These are phyloP conservation scores for Eimeria nieschulzi DNA, from an alignment of 169 alveolate genomes.

Conservation along the genomic window DNA sequence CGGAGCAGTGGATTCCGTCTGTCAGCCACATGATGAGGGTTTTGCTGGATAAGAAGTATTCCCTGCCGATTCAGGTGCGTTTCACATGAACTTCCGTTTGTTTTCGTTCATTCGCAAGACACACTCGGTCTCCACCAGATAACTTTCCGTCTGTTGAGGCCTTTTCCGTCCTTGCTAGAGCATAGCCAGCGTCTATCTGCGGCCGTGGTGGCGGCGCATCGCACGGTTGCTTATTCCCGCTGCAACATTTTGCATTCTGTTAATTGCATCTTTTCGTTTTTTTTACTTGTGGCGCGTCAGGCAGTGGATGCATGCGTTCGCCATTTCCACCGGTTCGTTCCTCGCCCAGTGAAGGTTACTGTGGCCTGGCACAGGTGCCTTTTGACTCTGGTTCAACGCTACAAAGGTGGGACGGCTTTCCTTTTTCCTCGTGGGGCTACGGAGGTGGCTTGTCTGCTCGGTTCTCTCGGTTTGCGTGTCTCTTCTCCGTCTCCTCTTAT, in stretches of 20 bases:
- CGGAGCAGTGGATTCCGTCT: slow-evolving; percentile 71
- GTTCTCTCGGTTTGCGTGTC: neutral
- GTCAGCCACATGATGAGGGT: slow-evolving; percentile 86
- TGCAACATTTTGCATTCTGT: neutral
- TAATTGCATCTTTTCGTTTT: neutral
- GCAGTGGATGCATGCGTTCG: slow-evolving; percentile 85
- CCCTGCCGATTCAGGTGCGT: slow-evolving; percentile 70
- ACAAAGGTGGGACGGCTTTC: slow-evolving; percentile 50
- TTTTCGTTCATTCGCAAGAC: slow-evolving; percentile 8
- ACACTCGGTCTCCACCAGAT: slow-evolving; percentile 53
- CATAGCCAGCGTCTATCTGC: slow-evolving; percentile 42
- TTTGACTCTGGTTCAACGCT: slow-evolving; percentile 86
- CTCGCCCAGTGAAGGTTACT: slow-evolving; percentile 84
- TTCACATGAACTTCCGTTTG: too few species aligned
- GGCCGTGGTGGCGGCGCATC: slow-evolving; percentile 1
- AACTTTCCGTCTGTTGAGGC: too few species aligned
- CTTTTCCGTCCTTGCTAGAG: slow-evolving; percentile 39
- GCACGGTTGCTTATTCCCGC: slow-evolving; percentile 87
- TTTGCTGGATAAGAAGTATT: slow-evolving; percentile 88
- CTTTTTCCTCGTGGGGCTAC: neutral
- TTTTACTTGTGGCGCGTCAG: neutral
- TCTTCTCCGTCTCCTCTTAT: neutral
- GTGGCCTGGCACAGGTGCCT: slow-evolving; percentile 93
- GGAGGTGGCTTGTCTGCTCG: neutral
- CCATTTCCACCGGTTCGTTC: slow-evolving; percentile 85